These are phyloP conservation scores for Ascochyta rabiei DNA, from an alignment of 2,329 filamentous ascomycete species.

Conservation along the genomic window DNA sequence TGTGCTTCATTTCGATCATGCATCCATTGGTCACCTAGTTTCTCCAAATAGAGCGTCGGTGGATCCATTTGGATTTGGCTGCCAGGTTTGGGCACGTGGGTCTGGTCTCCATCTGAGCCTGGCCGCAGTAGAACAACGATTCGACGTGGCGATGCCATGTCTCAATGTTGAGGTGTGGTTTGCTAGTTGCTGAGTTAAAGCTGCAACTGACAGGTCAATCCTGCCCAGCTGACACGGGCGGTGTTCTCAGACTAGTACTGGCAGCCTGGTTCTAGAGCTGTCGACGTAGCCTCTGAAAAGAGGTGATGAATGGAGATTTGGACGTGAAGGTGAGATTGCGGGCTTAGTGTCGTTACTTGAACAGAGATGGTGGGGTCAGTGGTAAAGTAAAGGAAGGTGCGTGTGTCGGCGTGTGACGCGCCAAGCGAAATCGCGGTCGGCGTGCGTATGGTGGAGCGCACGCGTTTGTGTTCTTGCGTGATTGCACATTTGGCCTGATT, in stretches of 20 bases:
- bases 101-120: slow-evolving; percentile 46
- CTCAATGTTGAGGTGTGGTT: not conserved
- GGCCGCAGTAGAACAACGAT: slow-evolving; percentile 32
- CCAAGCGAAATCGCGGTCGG: slow-evolving; percentile 4
- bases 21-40: slow-evolving; percentile 58
- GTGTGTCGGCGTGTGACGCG: slow-evolving; percentile 10
- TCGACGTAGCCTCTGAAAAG: not conserved
- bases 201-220: not conserved
- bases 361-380: not conserved
- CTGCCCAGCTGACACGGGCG: not conserved
- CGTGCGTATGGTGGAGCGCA: slow-evolving; percentile 10
- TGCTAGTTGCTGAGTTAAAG: not conserved
- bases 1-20: slow-evolving; percentile 47
- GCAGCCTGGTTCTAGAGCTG: not conserved
- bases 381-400: slow-evolving; percentile 8
- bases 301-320: no score
- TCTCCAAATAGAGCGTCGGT: slow-evolving; percentile 53
- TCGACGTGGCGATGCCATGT: slow-evolving; percentile 6
- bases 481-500: slow-evolving; percentile 6
- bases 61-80: slow-evolving; percentile 48
- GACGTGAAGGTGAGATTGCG: not conserved
- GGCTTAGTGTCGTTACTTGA: not conserved
- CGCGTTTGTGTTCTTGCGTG: slow-evolving; percentile 11
- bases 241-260: not conserved
- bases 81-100: slow-evolving; percentile 29